Evolutionary conservation across 805 yeast species (phyloP), one percentile per base, ranked within the genome.

Genomic region (Sungouiozyma intestinalis): DNA sequence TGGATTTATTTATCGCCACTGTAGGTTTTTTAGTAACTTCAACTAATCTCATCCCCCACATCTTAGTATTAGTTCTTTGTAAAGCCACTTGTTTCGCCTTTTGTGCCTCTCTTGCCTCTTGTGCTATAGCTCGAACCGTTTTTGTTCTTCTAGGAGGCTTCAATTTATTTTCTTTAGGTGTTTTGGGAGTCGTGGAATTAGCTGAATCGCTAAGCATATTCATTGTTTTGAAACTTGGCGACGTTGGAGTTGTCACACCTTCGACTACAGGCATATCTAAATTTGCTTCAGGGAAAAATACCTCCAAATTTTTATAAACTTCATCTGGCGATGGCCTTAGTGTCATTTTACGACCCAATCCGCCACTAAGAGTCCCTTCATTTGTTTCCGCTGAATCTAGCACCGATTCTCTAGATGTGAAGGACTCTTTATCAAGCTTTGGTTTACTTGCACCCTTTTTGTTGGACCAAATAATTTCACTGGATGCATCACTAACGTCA

Each of bases 261-360:
- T 83, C 94, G 18, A 90, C 75, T 29, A 92, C 85, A 2, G 97
- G 94, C 52, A 81, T 83, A 58, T 92, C 99, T 46, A 92, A 71
- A 62, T 90, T 90, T 0, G 97, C 79, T 52, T 83, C 74, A 0
- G 98, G 98, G 69, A 92, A 92, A 58, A 84, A 92, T 54, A 76
- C 76, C 51, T 92, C 99, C 47, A 92, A 72, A 53, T 92, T 88
- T 43, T 86, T 85, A 58, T 88, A 92, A 24, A 92, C 81, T 35
- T 85, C 94, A 55, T 90, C 97, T 1, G 95, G 82, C 0, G 97
- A 87, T 2, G 99, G 99, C 58, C 99, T 77, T 14, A 92, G 81
- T 6, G 81, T 79, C 85, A 80, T 76, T 42, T 64, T 65, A 20
- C 63, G 53, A 3, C 41, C 39, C 14, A 53, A 18, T 5, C 13